These are phyloP conservation scores for Phyllosticta citriasiana DNA, from an alignment of 2,329 filamentous ascomycete species.

Conservation along the genomic window DNA sequence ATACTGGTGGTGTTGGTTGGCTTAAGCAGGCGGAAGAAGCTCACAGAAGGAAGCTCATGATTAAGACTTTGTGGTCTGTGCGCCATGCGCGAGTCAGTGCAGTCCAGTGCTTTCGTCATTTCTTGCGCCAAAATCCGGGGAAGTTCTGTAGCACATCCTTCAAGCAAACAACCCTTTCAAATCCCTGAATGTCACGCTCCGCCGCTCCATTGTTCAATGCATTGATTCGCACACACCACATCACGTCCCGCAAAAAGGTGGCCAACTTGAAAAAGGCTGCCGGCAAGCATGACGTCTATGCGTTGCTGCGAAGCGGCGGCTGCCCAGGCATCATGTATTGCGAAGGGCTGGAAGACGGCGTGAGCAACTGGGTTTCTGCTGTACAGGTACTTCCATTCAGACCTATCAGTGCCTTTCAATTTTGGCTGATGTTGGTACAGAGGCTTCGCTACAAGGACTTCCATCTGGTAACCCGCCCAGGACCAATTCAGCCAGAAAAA, in stretches of 20 bases:
- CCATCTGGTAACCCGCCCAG: slow-evolving; percentile 49
- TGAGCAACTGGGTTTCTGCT: slow-evolving; percentile 53
- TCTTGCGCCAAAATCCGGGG: background rate
- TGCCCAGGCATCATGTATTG: slow-evolving; percentile 73
- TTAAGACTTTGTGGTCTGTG: background rate
- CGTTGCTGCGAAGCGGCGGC: slow-evolving; percentile 57
- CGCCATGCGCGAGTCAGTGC: background rate
- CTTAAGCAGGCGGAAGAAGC: slow-evolving; percentile 4
- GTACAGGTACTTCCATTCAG: slow-evolving; percentile 40
- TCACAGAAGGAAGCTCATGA: background rate
- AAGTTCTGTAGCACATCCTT: background rate
- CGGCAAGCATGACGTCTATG: slow-evolving; percentile 48
- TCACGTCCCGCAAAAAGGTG: slow-evolving; percentile 69
- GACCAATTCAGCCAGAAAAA: slow-evolving; percentile 20
- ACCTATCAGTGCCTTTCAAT: background rate
- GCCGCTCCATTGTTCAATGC: slow-evolving; percentile 37
- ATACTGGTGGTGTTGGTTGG: background rate
- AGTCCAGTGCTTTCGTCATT: background rate
- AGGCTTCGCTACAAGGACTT: slow-evolving; percentile 63
- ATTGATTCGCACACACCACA: slow-evolving; percentile 69
- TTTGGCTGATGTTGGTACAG: slow-evolving; percentile 13
- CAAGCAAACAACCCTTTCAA: too few relatives aligned
- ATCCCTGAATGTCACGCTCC: slow-evolving; percentile 9
- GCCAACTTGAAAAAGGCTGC: slow-evolving; percentile 54
- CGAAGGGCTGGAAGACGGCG: slow-evolving; percentile 47